A percentile compares a stretch with the other conserved stretches of the same genome.
Conservation (phyloP, 139 green algal genomes). For the Coelastrella sp. region DNA sequence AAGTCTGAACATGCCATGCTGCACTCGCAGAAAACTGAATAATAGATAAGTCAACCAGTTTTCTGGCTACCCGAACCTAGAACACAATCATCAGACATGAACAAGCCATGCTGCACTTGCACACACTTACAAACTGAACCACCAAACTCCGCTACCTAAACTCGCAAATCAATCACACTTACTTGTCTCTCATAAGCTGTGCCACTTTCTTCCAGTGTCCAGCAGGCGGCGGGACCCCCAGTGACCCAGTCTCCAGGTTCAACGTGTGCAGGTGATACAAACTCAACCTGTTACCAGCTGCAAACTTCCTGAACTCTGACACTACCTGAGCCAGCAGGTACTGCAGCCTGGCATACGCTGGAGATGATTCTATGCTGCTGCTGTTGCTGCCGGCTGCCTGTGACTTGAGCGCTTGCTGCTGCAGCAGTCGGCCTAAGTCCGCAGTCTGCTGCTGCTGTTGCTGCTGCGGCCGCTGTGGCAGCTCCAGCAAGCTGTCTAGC, state of each 20-base stretch:
- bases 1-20: too few species aligned
- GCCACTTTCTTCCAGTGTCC: conserved; percentile 21
- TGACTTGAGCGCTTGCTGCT: not conserved
- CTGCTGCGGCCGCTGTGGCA: not conserved
- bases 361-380: not conserved
- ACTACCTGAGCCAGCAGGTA: not conserved
- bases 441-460: not conserved
- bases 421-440: not conserved
- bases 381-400: not conserved
- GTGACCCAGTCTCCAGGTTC: conserved; percentile 14
- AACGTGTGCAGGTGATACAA: conserved; percentile 9
- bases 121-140: too few species aligned
- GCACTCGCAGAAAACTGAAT: too few species aligned
- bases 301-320: conserved; percentile 19
- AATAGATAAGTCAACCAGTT: too few species aligned
- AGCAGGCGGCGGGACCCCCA: not conserved
- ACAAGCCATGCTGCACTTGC: too few species aligned
- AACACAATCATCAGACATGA: too few species aligned
- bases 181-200: not conserved
- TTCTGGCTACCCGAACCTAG: too few species aligned
- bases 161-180: too few species aligned
- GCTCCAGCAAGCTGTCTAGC: not conserved
- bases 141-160: too few species aligned
- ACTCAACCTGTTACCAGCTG: not conserved
- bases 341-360: conserved; percentile 1